These are phyloP conservation scores for Sporothrix schenckii DNA, from an alignment of 2,329 filamentous ascomycete species.

Conservation along the genomic window DNA sequence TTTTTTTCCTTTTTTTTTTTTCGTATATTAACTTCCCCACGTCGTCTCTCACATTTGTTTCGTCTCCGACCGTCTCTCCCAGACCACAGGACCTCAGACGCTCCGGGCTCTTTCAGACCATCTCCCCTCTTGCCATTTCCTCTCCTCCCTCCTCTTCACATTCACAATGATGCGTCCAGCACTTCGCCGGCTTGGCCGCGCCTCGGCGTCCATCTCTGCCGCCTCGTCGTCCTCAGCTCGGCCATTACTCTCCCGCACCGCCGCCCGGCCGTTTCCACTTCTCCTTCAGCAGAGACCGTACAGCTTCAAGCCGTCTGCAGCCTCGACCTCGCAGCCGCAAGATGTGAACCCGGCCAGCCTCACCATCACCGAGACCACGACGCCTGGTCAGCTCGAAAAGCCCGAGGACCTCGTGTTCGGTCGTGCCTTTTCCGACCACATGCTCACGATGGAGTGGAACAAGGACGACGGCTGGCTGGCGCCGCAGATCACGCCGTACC, in stretches of 20 bases:
- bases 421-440: slow-evolving; percentile 92
- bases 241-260: slow-evolving; percentile 30
- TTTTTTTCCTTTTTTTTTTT: not conserved
- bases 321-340: slow-evolving; percentile 58
- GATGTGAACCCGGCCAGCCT: slow-evolving; percentile 79
- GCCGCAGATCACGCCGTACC: slow-evolving; percentile 86
- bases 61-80: not conserved
- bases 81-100: too few relatives aligned
- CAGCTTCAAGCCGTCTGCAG: slow-evolving; percentile 57
- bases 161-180: slow-evolving; percentile 52
- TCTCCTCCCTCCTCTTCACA: slow-evolving; percentile 14
- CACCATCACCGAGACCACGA: slow-evolving; percentile 70
- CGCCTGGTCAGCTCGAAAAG: slow-evolving; percentile 73
- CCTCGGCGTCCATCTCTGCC: too few relatives aligned
- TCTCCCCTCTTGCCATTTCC: slow-evolving; percentile 27
- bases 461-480: slow-evolving; percentile 78
- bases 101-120: not conserved
- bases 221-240: slow-evolving; percentile 16
- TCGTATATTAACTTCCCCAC: too few relatives aligned
- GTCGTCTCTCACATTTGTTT: too few relatives aligned
- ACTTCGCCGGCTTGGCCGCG: slow-evolving; percentile 45
- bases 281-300: slow-evolving; percentile 47
- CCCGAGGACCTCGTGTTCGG: slow-evolving; percentile 88
- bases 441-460: slow-evolving; percentile 95
- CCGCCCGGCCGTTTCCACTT: slow-evolving; percentile 14